phyloP scores from a whole-genome alignment of 345 rosid genomes.

The Isatis tinctoria region DNA sequence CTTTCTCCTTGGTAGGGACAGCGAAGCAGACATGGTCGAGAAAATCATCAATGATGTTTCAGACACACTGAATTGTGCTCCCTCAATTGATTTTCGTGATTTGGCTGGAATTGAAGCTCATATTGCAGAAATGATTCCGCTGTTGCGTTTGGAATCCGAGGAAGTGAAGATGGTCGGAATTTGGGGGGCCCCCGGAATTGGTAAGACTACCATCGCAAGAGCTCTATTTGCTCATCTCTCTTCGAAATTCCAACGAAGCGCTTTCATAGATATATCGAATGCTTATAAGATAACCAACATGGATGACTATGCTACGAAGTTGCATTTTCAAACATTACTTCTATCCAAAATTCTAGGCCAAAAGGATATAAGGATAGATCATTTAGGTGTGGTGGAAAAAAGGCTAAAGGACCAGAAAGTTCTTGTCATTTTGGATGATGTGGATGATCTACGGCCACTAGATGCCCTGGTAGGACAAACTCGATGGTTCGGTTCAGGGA shows the following conservation, averaged over 20 bases:
- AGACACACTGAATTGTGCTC: neutral
- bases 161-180: constrained; percentile 31
- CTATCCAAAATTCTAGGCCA: constrained; percentile 11
- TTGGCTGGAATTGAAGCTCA: constrained; percentile 24
- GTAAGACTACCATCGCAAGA: constrained; percentile 42
- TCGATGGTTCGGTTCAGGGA: neutral
- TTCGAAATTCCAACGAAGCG: neutral
- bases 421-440: constrained; percentile 14
- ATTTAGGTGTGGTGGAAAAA: neutral
- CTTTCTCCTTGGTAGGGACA: neutral
- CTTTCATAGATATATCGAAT: neutral
- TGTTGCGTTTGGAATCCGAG: neutral
- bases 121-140: neutral
- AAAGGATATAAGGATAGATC: neutral
- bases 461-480: neutral
- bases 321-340: constrained; percentile 29
- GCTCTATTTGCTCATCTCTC: neutral
- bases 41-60: neutral
- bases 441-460: neutral
- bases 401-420: neutral
- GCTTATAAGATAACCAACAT: neutral
- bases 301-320: constrained; percentile 4
- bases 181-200: constrained; percentile 40
- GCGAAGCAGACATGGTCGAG: neutral
- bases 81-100: neutral